phyloP scores from a whole-genome alignment of 2,329 filamentous ascomycete species.

The Arachnomyces sp. region DNA sequence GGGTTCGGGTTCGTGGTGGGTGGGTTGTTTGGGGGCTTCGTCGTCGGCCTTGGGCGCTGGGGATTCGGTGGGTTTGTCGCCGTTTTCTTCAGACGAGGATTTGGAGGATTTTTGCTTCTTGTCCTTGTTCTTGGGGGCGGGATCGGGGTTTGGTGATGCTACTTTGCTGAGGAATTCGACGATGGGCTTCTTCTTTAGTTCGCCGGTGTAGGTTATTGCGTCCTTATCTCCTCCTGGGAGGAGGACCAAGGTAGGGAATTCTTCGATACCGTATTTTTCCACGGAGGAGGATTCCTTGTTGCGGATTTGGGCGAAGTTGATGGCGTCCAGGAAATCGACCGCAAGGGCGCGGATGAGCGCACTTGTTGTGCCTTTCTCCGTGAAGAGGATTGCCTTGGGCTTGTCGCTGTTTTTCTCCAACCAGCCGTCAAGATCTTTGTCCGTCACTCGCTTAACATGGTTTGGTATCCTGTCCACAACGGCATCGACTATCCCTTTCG shows the following conservation, averaged over 20 bases:
- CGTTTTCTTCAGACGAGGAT: conserved; percentile 26
- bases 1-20: conserved; percentile 51
- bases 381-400: conserved; percentile 85
- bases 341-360: conserved; percentile 74
- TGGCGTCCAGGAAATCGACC: conserved; percentile 77
- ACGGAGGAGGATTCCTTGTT: conserved; percentile 67
- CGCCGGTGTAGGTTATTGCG: conserved; percentile 66
- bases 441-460: conserved; percentile 71
- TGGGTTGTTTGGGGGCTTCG: conserved; percentile 29
- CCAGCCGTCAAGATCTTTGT: conserved; percentile 71
- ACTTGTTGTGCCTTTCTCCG: conserved; percentile 82
- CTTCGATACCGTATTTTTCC: conserved; percentile 64
- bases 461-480: conserved; percentile 86
- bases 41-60: conserved; percentile 42
- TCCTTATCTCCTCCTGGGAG: conserved; percentile 63
- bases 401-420: conserved; percentile 56
- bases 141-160: conserved; percentile 70
- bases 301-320: conserved; percentile 73
- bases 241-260: conserved; percentile 73
- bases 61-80: conserved; percentile 45
- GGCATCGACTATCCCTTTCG: conserved; percentile 80
- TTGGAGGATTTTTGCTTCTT: conserved; percentile 12
- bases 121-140: conserved; percentile 40
- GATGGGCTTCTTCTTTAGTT: conserved; percentile 76
- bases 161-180: conserved; percentile 73